Evolutionary conservation across 2,329 filamentous ascomycete species (phyloP).

Genomic region (Fusarium aywerte): DNA sequence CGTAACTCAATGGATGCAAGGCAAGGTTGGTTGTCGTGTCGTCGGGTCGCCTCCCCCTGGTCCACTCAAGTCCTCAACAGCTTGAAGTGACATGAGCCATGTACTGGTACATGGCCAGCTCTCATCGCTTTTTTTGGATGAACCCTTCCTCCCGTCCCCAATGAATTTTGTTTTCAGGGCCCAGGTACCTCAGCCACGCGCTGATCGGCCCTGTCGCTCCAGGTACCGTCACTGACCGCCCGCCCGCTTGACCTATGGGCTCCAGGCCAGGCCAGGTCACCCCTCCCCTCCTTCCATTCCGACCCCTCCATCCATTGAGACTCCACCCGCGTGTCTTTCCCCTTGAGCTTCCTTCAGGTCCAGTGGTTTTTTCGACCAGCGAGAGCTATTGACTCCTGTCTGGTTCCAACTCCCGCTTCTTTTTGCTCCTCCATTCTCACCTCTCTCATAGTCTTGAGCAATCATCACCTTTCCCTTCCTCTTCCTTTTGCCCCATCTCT

Average conservation of each 20-base stretch:
- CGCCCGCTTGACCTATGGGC: neutral
- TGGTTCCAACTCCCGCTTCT: constrained; percentile 38
- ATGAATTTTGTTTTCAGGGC: constrained; percentile 35
- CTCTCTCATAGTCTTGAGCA: constrained; percentile 37
- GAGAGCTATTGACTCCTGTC: constrained; percentile 39
- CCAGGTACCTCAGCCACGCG: constrained; percentile 33
- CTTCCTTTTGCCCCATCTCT: constrained; percentile 33
- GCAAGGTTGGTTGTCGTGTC: constrained; percentile 2
- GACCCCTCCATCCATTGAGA: constrained; percentile 35
- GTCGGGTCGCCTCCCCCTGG: constrained; percentile 30
- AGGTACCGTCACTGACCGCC: constrained; percentile 39
- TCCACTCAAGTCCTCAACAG: constrained; percentile 46
- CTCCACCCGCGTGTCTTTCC: constrained; percentile 42
- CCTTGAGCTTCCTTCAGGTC: constrained; percentile 44
- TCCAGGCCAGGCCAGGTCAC: constrained; percentile 27
- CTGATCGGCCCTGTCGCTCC: constrained; percentile 18
- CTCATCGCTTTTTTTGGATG: constrained; percentile 45
- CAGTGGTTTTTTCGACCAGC: constrained; percentile 43
- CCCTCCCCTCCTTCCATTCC: constrained; percentile 30
- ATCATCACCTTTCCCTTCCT: constrained; percentile 27
- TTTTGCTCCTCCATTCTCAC: constrained; percentile 39
- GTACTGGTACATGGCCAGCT: constrained; percentile 39
- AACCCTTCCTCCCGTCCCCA: constrained; percentile 29
- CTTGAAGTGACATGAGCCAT: constrained; percentile 31
- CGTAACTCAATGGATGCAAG: constrained; percentile 30